Evolutionary conservation across 2,329 filamentous ascomycete species (phyloP).

Genomic region (Gyromitra esculenta): DNA sequence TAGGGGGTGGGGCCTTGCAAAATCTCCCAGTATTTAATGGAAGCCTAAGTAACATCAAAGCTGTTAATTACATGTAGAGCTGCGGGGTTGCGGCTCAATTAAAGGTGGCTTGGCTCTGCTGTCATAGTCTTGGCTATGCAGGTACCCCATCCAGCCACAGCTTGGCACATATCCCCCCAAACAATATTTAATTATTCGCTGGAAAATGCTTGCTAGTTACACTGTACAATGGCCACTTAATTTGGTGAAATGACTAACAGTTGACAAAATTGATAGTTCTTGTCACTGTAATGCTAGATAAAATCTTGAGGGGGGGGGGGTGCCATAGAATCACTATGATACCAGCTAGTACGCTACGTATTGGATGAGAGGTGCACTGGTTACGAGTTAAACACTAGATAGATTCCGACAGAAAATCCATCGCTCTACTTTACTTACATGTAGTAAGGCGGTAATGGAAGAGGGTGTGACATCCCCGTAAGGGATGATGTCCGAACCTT

Average conservation of each 20-base stretch:
- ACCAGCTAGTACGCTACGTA: background rate
- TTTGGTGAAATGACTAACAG: background rate
- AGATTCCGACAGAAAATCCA: background rate
- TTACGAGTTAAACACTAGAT: background rate
- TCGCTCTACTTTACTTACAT: background rate
- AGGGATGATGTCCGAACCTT: background rate
- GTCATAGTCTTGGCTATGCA: slow-evolving; percentile 1
- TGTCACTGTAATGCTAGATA: background rate
- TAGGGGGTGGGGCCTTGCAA: no score
- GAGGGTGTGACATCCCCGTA: background rate
- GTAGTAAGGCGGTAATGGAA: background rate
- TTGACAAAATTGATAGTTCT: background rate
- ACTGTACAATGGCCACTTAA: background rate
- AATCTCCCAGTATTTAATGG: no score
- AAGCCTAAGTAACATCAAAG: background rate
- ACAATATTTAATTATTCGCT: background rate
- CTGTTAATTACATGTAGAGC: no score
- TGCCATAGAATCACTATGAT: background rate
- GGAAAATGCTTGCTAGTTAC: slow-evolving; percentile 3
- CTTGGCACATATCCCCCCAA: background rate
- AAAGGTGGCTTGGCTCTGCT: slow-evolving; percentile 1
- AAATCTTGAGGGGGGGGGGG: background rate
- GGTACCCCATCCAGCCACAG: slow-evolving; percentile 13
- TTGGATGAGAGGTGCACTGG: background rate
- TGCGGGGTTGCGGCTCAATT: slow-evolving; percentile 8